Evolutionary conservation across 805 yeast genomes (phyloP).

Genomic region (Candida tallmaniae): DNA sequence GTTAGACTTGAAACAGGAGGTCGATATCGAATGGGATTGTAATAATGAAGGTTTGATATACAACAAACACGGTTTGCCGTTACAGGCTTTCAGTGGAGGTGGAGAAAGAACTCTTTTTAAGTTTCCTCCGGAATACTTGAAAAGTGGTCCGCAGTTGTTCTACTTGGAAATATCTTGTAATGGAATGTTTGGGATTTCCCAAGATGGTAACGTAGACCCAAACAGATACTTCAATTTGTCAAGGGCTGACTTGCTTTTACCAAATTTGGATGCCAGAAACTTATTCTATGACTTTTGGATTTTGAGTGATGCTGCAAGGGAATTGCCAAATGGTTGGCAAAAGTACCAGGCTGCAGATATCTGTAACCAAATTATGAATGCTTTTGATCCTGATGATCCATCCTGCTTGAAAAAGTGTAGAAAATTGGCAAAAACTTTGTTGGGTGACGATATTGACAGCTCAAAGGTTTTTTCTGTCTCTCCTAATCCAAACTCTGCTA

Average conservation of each 20-base stretch:
- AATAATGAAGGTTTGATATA: constrained; percentile 83
- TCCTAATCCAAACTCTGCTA: constrained; percentile 16
- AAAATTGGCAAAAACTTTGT: constrained; percentile 52
- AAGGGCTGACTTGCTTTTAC: constrained; percentile 74
- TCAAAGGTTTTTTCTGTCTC: constrained; percentile 50
- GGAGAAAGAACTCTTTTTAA: constrained; percentile 74
- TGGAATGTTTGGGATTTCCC: constrained; percentile 81
- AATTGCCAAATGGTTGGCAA: constrained; percentile 67
- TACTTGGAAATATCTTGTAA: constrained; percentile 90
- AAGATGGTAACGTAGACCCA: constrained; percentile 59
- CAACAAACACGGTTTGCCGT: constrained; percentile 58
- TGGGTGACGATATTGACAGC: constrained; percentile 65
- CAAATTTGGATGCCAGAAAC: constrained; percentile 75
- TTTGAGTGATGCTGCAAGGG: constrained; percentile 87
- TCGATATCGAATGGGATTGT: constrained; percentile 80
- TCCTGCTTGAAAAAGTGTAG: constrained; percentile 59
- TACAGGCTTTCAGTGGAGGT: constrained; percentile 84
- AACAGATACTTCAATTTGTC: constrained; percentile 65
- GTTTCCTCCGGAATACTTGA: constrained; percentile 53
- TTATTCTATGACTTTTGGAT: constrained; percentile 81
- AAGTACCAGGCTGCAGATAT: constrained; percentile 76
- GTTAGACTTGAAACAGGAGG: constrained; percentile 42
- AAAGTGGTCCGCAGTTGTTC: constrained; percentile 54
- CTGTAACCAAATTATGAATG: constrained; percentile 79
- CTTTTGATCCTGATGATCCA: constrained; percentile 69